Evolutionary conservation across 345 rosid species (phyloP).

Genomic region (Salix dunnii): DNA sequence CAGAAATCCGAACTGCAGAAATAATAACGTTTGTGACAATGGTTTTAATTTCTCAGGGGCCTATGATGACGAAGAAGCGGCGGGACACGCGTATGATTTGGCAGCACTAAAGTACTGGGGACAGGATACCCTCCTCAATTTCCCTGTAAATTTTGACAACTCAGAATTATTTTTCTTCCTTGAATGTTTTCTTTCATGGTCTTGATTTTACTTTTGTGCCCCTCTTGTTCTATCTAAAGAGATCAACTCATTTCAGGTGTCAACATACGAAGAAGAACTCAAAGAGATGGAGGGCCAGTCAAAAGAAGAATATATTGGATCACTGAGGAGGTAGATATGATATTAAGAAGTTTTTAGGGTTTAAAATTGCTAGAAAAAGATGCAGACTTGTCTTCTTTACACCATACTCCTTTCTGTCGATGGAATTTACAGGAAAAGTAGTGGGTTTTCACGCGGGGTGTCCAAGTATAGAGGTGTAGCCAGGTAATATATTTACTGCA

Average conservation of each 20-base stretch:
- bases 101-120: constrained; percentile 98
- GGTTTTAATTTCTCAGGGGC: constrained; percentile 46
- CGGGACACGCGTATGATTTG: constrained; percentile 93
- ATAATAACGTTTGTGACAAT: background rate
- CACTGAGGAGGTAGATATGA: constrained; percentile 62
- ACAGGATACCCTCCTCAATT: constrained; percentile 74
- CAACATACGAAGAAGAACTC: constrained; percentile 54
- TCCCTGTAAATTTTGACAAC: constrained; percentile 45
- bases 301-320: constrained; percentile 83
- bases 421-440: constrained; percentile 62
- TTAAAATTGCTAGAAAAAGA: too few species aligned
- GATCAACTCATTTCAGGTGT: constrained; percentile 32
- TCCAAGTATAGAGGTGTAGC: constrained; percentile 97
- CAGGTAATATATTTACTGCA: constrained; percentile 40
- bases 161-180: too few species aligned
- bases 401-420: background rate
- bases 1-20: background rate
- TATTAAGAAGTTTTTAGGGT: background rate
- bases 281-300: constrained; percentile 78
- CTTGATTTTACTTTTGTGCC: background rate
- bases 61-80: constrained; percentile 85
- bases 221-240: background rate
- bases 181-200: background rate
- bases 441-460: constrained; percentile 94
- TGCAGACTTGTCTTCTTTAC: too few species aligned